Percentiles rank a stretch among this genome's conserved stretches.
Conservation (phyloP, 306 rosid species). For the Cucurbita ficifolia region DNA sequence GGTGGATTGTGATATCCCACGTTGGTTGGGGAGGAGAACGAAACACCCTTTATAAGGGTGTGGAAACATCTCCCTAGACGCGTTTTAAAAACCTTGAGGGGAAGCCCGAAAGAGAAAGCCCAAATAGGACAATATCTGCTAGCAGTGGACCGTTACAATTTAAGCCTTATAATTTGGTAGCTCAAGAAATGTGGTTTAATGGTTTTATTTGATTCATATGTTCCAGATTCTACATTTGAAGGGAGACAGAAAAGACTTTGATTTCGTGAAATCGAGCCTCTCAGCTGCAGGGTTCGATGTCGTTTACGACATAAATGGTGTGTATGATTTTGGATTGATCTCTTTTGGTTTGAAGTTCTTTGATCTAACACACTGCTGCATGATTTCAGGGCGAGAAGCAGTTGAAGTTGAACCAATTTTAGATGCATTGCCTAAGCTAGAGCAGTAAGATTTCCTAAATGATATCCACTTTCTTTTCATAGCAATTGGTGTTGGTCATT, state of each 20-base stretch:
- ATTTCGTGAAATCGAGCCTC: slow-evolving; percentile 78
- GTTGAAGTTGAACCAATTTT: slow-evolving; percentile 71
- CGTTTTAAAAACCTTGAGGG: too few species aligned
- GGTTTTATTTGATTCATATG: neutral
- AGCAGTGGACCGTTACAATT: neutral
- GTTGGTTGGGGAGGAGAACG: too few species aligned
- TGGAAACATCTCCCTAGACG: too few species aligned
- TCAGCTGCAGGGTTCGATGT: slow-evolving; percentile 79
- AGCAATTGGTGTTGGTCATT: neutral
- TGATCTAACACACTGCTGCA: neutral
- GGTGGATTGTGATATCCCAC: too few species aligned
- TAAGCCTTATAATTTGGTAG: neutral
- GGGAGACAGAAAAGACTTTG: slow-evolving; percentile 85
- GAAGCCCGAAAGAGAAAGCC: too few species aligned
- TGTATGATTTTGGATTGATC: slow-evolving; percentile 2
- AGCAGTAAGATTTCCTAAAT: slow-evolving; percentile 48
- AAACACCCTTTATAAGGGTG: too few species aligned
- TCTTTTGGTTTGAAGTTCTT: neutral
- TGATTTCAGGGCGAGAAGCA: slow-evolving; percentile 79
- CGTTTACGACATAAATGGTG: slow-evolving; percentile 91
- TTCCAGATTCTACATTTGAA: slow-evolving; percentile 77
- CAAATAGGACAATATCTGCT: too few species aligned
- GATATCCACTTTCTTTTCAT: neutral
- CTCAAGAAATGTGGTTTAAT: neutral
- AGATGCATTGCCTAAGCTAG: slow-evolving; percentile 75